Conservation (phyloP, 371 early-diverging fungal genomes). For the Gilbertella persicaria region DNA sequence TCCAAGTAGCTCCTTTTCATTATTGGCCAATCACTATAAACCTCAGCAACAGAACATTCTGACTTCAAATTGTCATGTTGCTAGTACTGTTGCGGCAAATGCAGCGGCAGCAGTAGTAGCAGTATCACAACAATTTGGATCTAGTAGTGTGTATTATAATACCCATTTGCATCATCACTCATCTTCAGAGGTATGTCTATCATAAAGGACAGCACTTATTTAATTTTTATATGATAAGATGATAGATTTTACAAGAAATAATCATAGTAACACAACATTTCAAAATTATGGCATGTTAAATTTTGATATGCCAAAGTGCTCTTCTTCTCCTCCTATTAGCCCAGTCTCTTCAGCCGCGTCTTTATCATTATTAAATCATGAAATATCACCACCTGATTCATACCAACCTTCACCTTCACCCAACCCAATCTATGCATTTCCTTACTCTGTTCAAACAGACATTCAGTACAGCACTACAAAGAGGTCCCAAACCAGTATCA, state of each 20-base stretch:
- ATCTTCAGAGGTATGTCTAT: not conserved
- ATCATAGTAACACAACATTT: not conserved
- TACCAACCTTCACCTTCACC: not conserved
- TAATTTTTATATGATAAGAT: not conserved
- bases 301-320: not conserved
- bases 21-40: not conserved
- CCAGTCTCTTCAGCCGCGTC: not conserved
- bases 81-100: not conserved
- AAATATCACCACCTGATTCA: not conserved
- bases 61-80: not conserved
- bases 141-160: not conserved
- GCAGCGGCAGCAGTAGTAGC: conserved; percentile 4
- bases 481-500: conserved; percentile 10
- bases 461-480: not conserved
- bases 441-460: not conserved
- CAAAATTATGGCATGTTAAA: not conserved
- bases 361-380: not conserved
- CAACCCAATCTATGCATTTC: not conserved
- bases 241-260: not conserved
- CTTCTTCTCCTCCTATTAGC: not conserved
- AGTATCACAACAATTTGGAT: not conserved
- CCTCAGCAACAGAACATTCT: not conserved
- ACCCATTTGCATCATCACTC: not conserved
- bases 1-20: not conserved
- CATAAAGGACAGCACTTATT: not conserved